Evolutionary conservation across 306 rosid species (phyloP), one percentile per base, ranked within the genome.

Genomic region (Dryas octopetala): DNA sequence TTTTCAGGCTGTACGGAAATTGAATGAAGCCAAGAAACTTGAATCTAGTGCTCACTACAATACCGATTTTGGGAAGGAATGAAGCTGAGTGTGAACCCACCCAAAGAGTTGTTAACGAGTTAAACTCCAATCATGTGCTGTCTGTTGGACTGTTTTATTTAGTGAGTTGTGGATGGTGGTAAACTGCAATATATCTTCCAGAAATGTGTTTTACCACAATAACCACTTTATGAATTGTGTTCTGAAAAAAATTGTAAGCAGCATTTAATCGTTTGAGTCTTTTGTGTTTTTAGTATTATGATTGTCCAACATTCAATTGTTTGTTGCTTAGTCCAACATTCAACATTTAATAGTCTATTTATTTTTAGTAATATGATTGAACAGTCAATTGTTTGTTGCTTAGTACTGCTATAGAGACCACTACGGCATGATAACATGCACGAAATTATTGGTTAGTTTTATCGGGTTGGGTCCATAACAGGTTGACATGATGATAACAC

Each of bases 61-160:
- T 52, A 78, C 96, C 26, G 97, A 91, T 77, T 95, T 95, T 54
- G 97, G 97, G 40, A 95, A 95, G 78, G 97, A 92, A 1, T 90
- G 76, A 83, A 76, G 15, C 40, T 1, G 14, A 73, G 13, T 16
- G 9, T 45, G 53, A 50, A 14, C 13, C 28, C 5, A 8, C 12
- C 16, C 8, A 0, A 53, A 48, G 65, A 66, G 26, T 66, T 57
- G 12, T 0, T 12, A 4, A 57, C 17, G 47, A 66, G 43, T 2
- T 19, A 54, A 69, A 59, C 50, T 49, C 23, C 44, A 41, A 63
- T 5, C 49, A 15, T 45, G 15, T 70, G 69, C 79, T 19, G 50
- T 70, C 47, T 47, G 70, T 46, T 68, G 58, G 26, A 16, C 46
- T 38, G 44, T 62, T 23, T 77, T 64, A 16, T 46, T 38, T 45